Conservation (phyloP, 2,329 filamentous ascomycete genomes). For the Arthrinium phaeospermum region DNA sequence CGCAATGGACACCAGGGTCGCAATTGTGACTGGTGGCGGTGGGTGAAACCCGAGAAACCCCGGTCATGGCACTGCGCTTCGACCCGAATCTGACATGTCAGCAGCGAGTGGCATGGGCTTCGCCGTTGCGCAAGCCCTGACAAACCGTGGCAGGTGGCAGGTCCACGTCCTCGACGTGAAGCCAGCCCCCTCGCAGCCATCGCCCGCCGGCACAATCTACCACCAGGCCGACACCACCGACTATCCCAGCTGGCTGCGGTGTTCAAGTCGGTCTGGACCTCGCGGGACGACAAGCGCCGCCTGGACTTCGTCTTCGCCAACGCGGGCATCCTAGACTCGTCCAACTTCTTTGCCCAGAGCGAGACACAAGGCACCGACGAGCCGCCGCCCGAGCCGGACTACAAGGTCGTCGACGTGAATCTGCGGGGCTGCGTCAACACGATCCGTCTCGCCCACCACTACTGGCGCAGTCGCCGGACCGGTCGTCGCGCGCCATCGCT, state of each 20-base stretch:
- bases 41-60: neutral
- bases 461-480: slow-evolving; percentile 15
- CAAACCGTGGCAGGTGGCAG: slow-evolving; percentile 1
- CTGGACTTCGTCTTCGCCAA: slow-evolving; percentile 21
- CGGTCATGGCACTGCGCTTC: neutral
- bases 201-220: neutral
- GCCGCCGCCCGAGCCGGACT: slow-evolving; percentile 18
- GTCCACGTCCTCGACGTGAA: slow-evolving; percentile 14
- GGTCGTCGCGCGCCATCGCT: neutral
- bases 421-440: slow-evolving; percentile 16
- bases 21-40: slow-evolving; percentile 16
- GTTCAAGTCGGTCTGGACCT: slow-evolving; percentile 11
- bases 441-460: slow-evolving; percentile 14
- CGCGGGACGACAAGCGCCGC: neutral
- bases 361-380: neutral
- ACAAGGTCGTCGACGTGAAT: slow-evolving; percentile 8
- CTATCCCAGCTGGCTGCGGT: neutral
- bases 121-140: slow-evolving; percentile 16
- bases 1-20: neutral
- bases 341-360: slow-evolving; percentile 1
- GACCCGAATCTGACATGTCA: slow-evolving; percentile 9
- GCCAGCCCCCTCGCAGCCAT: neutral
- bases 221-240: slow-evolving; percentile 7
- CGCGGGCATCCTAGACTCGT: slow-evolving; percentile 16
- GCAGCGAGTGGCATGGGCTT: slow-evolving; percentile 18